These are phyloP conservation scores for Caloboletus firmus DNA, from an alignment of 1,284 basidiomycete species.

Conservation along the genomic window DNA sequence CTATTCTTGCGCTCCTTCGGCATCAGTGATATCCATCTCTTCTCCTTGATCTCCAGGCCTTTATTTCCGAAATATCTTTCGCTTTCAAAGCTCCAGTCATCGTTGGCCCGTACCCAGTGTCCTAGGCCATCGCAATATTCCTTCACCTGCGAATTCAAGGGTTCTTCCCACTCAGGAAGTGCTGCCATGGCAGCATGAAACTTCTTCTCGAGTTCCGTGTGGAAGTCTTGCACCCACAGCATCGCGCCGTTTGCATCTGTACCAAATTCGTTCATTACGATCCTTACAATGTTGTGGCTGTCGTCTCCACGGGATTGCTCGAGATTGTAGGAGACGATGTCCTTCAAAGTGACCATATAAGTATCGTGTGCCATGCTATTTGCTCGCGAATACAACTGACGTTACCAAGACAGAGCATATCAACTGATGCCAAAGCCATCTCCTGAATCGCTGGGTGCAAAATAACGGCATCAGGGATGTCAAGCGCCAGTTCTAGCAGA, in stretches of 20 bases:
- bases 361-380: not conserved
- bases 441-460: constrained; percentile 7
- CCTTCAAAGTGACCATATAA: constrained; percentile 1
- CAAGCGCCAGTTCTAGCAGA: not conserved
- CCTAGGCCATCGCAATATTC: no score
- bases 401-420: constrained; percentile 6
- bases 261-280: constrained; percentile 37
- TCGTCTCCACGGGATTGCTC: constrained; percentile 37
- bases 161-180: constrained; percentile 4
- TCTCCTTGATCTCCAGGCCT: constrained; percentile 21
- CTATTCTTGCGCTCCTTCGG: not conserved
- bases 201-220: not conserved
- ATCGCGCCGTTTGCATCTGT: constrained; percentile 37
- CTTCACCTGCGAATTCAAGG: no score
- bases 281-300: constrained; percentile 40
- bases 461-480: constrained; percentile 16
- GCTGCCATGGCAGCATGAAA: constrained; percentile 9
- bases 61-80: constrained; percentile 37
- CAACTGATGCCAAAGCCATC: constrained; percentile 2
- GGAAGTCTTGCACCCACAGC: constrained; percentile 30
- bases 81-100: no score
- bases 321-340: constrained; percentile 35
- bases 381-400: not conserved
- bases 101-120: no score
- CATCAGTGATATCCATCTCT: constrained; percentile 12